phyloP scores from a whole-genome alignment of 164 flowering plant species.

The Taxillus chinensis region DNA sequence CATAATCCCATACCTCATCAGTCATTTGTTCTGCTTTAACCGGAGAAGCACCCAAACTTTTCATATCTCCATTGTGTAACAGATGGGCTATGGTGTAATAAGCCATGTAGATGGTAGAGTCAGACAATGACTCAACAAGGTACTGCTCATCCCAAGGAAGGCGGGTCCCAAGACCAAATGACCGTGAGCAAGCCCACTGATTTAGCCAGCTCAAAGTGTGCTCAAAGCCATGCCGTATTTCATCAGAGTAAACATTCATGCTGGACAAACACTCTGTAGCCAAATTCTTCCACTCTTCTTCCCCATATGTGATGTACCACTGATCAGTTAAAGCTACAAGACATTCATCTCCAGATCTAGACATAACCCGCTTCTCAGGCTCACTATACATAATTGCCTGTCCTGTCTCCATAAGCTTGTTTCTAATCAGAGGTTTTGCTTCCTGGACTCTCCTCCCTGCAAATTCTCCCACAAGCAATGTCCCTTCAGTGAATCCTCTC shows the following conservation, averaged over 20 bases:
- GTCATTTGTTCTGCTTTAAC: conserved; percentile 69
- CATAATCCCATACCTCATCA: conserved; percentile 81
- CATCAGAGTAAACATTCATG: conserved; percentile 66
- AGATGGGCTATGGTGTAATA: conserved; percentile 75
- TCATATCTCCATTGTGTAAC: conserved; percentile 64
- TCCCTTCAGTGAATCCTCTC: conserved; percentile 80
- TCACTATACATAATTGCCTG: conserved; percentile 77
- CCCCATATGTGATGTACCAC: conserved; percentile 86
- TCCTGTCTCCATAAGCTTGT: conserved; percentile 46
- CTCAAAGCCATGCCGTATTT: conserved; percentile 74
- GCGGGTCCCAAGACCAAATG: conserved; percentile 75
- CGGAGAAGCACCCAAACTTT: conserved; percentile 30
- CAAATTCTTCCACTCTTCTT: conserved; percentile 57
- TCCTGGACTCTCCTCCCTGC: conserved; percentile 70
- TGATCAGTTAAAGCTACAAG: conserved; percentile 91
- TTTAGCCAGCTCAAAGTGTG: conserved; percentile 80
- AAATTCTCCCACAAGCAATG: conserved; percentile 62
- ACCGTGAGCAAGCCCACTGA: conserved; percentile 85
- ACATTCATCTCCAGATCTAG: conserved; percentile 92
- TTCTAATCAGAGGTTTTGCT: conserved; percentile 62
- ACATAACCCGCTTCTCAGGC: conserved; percentile 79
- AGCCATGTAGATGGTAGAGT: conserved; percentile 89
- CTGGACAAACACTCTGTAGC: conserved; percentile 60
- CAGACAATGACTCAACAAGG: conserved; percentile 87
- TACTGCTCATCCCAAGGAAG: conserved; percentile 86